Conservation (phyloP, 805 yeast genomes). For the Hanseniaspora lindneri region DNA sequence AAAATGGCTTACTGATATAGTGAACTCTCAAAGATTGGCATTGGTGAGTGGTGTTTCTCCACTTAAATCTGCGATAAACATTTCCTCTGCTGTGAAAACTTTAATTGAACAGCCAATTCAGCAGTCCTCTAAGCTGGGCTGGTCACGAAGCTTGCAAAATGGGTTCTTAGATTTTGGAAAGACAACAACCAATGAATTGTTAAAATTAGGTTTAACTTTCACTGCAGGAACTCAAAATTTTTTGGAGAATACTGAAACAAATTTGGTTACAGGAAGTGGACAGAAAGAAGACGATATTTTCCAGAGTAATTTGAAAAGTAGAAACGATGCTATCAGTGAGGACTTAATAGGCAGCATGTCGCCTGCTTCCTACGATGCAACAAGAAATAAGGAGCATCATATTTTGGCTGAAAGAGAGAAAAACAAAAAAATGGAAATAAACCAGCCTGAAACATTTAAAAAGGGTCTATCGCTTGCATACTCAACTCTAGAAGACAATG, state of each 20-base stretch:
- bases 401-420: slow-evolving; percentile 23
- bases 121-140: slow-evolving; percentile 58
- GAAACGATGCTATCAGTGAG: slow-evolving; percentile 21
- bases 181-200: slow-evolving; percentile 66
- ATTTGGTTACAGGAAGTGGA: slow-evolving; percentile 24
- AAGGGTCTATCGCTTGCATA: slow-evolving; percentile 72
- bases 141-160: slow-evolving; percentile 57
- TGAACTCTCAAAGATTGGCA: slow-evolving; percentile 66
- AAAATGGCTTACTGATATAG: slow-evolving; percentile 84
- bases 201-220: slow-evolving; percentile 70
- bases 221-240: slow-evolving; percentile 81
- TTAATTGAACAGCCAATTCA: slow-evolving; percentile 59
- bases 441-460: slow-evolving; percentile 62
- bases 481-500: slow-evolving; percentile 54
- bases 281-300: slow-evolving; percentile 19
- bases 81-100: slow-evolving; percentile 68
- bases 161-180: slow-evolving; percentile 65
- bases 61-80: slow-evolving; percentile 57
- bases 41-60: slow-evolving; percentile 79
- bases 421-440: slow-evolving; percentile 61
- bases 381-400: neutral
- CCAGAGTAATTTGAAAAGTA: slow-evolving; percentile 9
- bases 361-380: slow-evolving; percentile 25
- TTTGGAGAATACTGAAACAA: slow-evolving; percentile 67
- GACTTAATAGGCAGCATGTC: slow-evolving; percentile 16